Evolutionary conservation across 305 asterid species (phyloP).

Genomic region (Solanum hybrid): DNA sequence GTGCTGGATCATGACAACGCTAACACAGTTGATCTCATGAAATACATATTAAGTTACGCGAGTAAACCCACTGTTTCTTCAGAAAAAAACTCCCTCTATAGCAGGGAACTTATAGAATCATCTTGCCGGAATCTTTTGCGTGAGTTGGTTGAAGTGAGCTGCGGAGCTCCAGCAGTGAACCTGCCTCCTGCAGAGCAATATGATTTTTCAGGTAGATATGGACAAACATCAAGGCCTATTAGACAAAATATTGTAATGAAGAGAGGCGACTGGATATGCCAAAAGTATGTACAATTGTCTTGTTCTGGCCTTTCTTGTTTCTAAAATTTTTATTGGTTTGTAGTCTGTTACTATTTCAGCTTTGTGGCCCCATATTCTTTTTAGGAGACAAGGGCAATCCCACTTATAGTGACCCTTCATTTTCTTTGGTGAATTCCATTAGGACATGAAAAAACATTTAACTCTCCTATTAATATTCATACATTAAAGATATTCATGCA

Average conservation of each 20-base stretch:
- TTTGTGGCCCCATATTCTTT: neutral
- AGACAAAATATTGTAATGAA: conserved; percentile 76
- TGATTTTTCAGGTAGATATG: conserved; percentile 28
- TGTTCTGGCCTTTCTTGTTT: neutral
- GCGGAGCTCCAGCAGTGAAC: conserved; percentile 26
- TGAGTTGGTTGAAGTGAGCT: conserved; percentile 46
- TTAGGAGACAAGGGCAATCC: neutral
- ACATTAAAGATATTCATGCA: neutral
- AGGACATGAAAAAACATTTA: neutral
- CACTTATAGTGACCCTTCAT: neutral
- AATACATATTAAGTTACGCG: conserved; percentile 80
- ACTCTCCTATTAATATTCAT: neutral
- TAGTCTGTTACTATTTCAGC: neutral
- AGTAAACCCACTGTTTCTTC: conserved; percentile 59
- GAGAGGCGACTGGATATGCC: conserved; percentile 95
- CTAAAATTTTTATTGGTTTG: neutral
- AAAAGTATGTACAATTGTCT: conserved; percentile 43
- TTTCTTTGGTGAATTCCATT: neutral
- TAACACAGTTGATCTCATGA: conserved; percentile 62
- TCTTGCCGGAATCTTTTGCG: conserved; percentile 62
- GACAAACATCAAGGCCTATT: conserved; percentile 31
- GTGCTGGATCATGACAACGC: conserved; percentile 41
- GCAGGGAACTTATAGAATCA: conserved; percentile 69
- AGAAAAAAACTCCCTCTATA: conserved; percentile 42
- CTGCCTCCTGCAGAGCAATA: conserved; percentile 27